A percentile compares a stretch with the other conserved stretches of the same genome.
Conservation (phyloP, 2,329 filamentous ascomycete genomes). For the Knoxdaviesia proteae region DNA sequence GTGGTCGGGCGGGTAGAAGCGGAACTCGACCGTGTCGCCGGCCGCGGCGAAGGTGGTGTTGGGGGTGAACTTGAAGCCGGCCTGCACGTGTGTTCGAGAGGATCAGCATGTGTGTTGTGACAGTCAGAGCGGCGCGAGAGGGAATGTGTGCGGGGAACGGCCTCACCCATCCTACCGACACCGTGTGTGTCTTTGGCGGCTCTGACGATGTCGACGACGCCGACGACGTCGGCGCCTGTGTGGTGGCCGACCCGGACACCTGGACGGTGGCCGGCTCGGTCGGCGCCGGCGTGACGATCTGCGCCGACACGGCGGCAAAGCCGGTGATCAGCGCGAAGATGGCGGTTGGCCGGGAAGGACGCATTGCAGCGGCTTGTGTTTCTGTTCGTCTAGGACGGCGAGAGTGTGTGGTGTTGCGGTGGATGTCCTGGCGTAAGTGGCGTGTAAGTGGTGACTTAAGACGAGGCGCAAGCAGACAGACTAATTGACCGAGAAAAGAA, state of each 20-base stretch:
- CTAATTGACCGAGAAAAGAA: background rate
- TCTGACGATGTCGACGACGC: background rate
- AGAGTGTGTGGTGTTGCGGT: no score
- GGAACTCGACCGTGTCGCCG: slow-evolving; percentile 32
- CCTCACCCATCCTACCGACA: slow-evolving; percentile 5
- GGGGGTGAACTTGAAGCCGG: slow-evolving; percentile 13
- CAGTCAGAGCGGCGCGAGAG: background rate
- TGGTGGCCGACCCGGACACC: background rate
- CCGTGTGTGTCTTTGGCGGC: slow-evolving; percentile 4
- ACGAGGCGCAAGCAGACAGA: no score
- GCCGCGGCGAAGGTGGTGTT: slow-evolving; percentile 13
- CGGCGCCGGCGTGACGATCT: no score
- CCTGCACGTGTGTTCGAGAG: slow-evolving; percentile 2
- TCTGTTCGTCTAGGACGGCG: no score
- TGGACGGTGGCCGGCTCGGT: background rate
- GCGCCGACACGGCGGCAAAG: no score
- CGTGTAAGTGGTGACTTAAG: no score
- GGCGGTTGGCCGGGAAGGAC: no score
- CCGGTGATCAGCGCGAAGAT: no score
- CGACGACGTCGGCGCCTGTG: slow-evolving; percentile 3
- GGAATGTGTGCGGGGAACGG: background rate
- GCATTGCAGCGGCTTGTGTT: no score
- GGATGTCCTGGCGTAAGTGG: no score
- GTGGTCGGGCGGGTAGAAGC: slow-evolving; percentile 42
- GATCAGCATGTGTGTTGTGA: background rate